Conservation (phyloP, 208 protist genomes). For the Leishmania aethiopica region DNA sequence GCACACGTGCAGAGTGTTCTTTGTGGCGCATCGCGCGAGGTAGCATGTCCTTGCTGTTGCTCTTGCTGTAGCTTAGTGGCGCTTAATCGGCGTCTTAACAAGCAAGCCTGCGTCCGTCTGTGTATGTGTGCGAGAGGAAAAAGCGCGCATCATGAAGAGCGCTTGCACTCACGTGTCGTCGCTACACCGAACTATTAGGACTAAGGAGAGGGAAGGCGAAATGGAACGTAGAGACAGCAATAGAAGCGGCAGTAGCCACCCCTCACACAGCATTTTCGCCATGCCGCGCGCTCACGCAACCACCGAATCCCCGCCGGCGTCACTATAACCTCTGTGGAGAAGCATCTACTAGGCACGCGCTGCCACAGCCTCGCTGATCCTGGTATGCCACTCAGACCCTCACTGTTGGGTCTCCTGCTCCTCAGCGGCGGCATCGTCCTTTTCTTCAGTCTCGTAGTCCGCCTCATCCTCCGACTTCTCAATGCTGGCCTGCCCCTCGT, state of each 20-base stretch:
- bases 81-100: constrained; percentile 7
- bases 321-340: background rate
- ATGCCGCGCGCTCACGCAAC: background rate
- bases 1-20: background rate
- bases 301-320: background rate
- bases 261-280: background rate
- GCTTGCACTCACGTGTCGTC: background rate
- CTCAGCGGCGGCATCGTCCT: background rate
- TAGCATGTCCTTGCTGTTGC: background rate
- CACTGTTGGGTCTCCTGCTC: background rate
- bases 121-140: background rate
- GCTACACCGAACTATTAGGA: background rate
- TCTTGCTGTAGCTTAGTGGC: background rate
- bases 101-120: background rate
- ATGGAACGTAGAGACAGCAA: background rate
- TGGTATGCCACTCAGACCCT: background rate
- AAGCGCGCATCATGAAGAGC: background rate
- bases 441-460: background rate
- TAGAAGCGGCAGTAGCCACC: background rate
- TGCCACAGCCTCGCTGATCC: background rate
- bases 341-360: background rate
- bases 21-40: background rate
- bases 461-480: constrained; percentile 1
- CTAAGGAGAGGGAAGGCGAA: background rate
- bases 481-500: constrained; percentile 9